phyloP scores from a whole-genome alignment of 441 rosid species.

The Sinapis alba region DNA sequence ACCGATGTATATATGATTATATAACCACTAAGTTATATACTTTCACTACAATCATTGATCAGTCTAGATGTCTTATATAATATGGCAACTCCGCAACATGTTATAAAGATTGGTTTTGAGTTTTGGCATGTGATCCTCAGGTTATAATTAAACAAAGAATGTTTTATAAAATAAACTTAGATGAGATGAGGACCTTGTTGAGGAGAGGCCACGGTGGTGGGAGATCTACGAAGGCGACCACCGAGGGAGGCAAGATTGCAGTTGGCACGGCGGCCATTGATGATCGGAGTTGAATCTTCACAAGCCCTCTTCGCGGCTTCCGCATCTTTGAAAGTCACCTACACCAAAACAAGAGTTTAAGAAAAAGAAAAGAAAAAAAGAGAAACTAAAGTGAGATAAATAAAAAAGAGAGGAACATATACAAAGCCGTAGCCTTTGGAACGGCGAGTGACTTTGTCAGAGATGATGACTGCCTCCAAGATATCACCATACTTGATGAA shows the following conservation, averaged over 20 bases:
- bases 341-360: background rate
- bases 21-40: background rate
- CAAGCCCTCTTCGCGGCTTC: conserved; percentile 87
- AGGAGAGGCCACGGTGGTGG: conserved; percentile 44
- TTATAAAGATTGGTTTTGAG: background rate
- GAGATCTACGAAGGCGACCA: conserved; percentile 71
- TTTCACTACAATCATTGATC: background rate
- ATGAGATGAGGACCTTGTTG: conserved; percentile 57
- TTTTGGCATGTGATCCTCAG: background rate
- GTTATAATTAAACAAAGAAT: background rate
- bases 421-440: conserved; percentile 99
- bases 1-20: background rate
- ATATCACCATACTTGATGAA: conserved; percentile 86
- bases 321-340: conserved; percentile 92
- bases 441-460: conserved; percentile 81
- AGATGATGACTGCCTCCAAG: conserved; percentile 90
- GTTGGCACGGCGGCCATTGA: conserved; percentile 92
- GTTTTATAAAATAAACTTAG: background rate
- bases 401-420: conserved; percentile 30
- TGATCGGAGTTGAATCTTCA: conserved; percentile 74
- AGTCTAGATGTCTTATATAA: background rate
- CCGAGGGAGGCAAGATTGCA: conserved; percentile 95
- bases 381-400: background rate
- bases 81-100: background rate
- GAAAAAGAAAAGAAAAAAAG: background rate